Percentiles rank a stretch among this genome's conserved stretches.
phyloP scores from a whole-genome alignment of 2,329 filamentous ascomycete species.

The Cytospora mali region DNA sequence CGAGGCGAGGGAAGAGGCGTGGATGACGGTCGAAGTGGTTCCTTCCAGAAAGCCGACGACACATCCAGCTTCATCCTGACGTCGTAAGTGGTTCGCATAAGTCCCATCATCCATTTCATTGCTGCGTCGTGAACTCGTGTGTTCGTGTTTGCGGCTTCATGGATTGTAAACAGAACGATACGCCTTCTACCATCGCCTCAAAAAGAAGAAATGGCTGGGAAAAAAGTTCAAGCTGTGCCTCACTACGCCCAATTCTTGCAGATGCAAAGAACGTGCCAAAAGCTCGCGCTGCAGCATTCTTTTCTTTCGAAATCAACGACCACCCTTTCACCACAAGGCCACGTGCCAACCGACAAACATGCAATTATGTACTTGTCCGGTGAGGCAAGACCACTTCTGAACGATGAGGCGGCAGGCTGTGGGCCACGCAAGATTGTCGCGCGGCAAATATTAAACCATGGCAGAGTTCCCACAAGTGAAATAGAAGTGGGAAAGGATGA shows the following conservation, averaged over 20 bases:
- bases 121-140: constrained; percentile 7
- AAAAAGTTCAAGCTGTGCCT: constrained; percentile 10
- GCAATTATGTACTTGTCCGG: constrained; percentile 1
- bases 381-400: background rate
- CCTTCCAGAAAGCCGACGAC: background rate
- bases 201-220: background rate
- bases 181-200: background rate
- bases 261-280: constrained; percentile 16
- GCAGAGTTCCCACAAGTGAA: background rate
- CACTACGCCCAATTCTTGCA: constrained; percentile 7
- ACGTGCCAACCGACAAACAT: constrained; percentile 2
- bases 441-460: constrained; percentile 21
- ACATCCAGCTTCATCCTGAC: background rate
- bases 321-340: background rate
- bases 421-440: background rate
- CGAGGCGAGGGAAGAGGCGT: background rate
- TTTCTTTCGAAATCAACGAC: constrained; percentile 26
- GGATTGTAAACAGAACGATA: constrained; percentile 5
- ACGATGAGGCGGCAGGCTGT: background rate
- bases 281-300: constrained; percentile 2
- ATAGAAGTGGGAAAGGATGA: constrained; percentile 28
- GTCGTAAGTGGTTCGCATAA: constrained; percentile 12
- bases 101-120: constrained; percentile 12
- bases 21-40: background rate
- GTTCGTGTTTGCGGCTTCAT: constrained; percentile 1